Evolutionary conservation across 495 filamentous ascomycete species (phyloP).

Genomic region (Monascus purpureus): DNA sequence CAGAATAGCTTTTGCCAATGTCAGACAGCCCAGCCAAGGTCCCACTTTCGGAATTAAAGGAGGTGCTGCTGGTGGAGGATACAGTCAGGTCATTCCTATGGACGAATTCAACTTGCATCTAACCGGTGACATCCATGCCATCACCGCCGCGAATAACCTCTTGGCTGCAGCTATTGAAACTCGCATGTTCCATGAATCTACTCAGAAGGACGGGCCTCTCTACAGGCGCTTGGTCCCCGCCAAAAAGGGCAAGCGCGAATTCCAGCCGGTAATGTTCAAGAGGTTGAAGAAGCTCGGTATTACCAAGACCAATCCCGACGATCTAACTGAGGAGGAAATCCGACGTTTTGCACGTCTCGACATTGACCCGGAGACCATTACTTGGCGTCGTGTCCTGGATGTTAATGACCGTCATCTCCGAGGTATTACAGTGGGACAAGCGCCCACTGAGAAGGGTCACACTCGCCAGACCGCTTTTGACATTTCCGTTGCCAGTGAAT

Average conservation of each 20-base stretch:
- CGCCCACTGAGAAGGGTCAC: slow-evolving; percentile 77
- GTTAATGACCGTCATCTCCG: slow-evolving; percentile 93
- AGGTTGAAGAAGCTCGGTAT: slow-evolving; percentile 91
- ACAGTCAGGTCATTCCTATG: slow-evolving; percentile 98
- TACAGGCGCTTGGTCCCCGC: slow-evolving; percentile 79
- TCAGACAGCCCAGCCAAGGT: slow-evolving; percentile 91
- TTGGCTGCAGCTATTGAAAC: slow-evolving; percentile 98
- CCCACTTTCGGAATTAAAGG: slow-evolving; percentile 99
- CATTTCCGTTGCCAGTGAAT: slow-evolving; percentile 93
- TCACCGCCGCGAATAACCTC: slow-evolving; percentile 93
- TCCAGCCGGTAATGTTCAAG: slow-evolving; percentile 80
- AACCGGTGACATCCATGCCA: slow-evolving; percentile 95
- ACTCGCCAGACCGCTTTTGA: slow-evolving; percentile 84
- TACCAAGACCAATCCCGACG: slow-evolving; percentile 81
- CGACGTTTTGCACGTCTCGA: slow-evolving; percentile 78
- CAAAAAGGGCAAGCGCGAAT: slow-evolving; percentile 80
- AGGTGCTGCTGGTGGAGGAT: slow-evolving; percentile 90
- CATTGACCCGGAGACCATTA: slow-evolving; percentile 93
- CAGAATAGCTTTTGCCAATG: slow-evolving; percentile 85
- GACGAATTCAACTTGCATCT: slow-evolving; percentile 98
- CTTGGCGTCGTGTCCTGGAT: slow-evolving; percentile 90
- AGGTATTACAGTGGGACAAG: slow-evolving; percentile 74
- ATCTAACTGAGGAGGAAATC: slow-evolving; percentile 82
- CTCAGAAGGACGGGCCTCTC: slow-evolving; percentile 80
- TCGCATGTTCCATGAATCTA: slow-evolving; percentile 92